Conservation (phyloP, 2,329 filamentous ascomycete species). For the Botryotinia calthae region DNA sequence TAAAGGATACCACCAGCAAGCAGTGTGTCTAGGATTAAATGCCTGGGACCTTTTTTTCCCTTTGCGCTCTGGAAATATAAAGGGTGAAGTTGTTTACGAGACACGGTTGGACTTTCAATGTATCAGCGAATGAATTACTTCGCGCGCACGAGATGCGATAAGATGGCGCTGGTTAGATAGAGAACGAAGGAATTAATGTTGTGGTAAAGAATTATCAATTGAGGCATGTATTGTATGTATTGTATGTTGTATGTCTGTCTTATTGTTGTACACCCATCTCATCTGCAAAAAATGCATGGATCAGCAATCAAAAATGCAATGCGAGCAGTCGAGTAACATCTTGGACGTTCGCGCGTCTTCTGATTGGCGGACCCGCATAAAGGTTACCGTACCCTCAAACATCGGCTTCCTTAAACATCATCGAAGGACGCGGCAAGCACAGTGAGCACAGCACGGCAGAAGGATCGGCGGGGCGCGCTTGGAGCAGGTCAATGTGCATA, state of each 20-base stretch:
- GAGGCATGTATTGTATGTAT: neutral
- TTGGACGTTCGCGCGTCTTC: neutral
- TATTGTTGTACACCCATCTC: neutral
- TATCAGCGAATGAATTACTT: neutral
- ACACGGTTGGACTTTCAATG: too few species aligned
- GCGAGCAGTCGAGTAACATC: neutral
- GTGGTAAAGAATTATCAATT: neutral
- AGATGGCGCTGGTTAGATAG: too few species aligned
- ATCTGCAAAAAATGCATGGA: conserved; percentile 12
- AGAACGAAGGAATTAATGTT: neutral
- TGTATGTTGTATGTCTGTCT: neutral
- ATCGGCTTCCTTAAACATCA: neutral
- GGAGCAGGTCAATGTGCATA: neutral
- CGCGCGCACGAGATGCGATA: neutral
- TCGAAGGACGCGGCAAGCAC: conserved; percentile 3
- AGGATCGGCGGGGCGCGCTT: neutral
- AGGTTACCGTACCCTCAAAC: conserved; percentile 3
- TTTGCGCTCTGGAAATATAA: neutral
- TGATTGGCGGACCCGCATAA: neutral
- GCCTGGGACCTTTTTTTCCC: neutral
- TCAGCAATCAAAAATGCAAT: conserved; percentile 2
- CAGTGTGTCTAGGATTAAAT: neutral
- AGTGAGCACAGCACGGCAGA: neutral
- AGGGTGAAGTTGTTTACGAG: neutral
- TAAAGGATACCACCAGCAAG: neutral